These are phyloP conservation scores for Zoysia matrella DNA, from an alignment of 202 grass and related monocot species.

Conservation along the genomic window DNA sequence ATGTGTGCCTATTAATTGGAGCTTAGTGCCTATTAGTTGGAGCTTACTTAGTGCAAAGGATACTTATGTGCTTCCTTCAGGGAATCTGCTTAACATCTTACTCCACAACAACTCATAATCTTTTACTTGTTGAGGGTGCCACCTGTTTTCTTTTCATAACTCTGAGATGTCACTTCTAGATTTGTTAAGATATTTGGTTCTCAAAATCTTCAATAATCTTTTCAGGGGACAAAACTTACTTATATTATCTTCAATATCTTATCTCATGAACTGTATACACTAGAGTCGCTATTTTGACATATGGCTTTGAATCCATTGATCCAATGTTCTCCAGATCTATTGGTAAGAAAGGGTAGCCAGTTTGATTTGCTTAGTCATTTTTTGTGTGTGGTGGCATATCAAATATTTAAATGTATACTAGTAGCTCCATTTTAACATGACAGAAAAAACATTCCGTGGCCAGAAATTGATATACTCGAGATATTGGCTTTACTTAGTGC, in stretches of 20 bases:
- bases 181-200: constrained; percentile 14
- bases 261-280: background rate
- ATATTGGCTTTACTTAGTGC: too few species aligned
- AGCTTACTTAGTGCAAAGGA: background rate
- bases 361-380: background rate
- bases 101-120: background rate
- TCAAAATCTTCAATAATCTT: background rate
- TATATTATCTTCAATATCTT: background rate
- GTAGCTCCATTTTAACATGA: too few species aligned
- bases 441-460: too few species aligned
- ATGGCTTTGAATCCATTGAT: constrained; percentile 6
- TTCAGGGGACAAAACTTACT: background rate
- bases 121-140: background rate
- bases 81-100: background rate
- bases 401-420: too few species aligned
- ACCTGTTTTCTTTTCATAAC: background rate
- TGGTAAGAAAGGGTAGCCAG: background rate
- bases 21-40: background rate
- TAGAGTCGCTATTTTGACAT: background rate
- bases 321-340: background rate
- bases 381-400: too few species aligned
- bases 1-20: background rate
- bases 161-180: background rate
- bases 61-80: background rate
- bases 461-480: too few species aligned